Base-by-base conservation (phyloP, 371 early-diverging fungal species). In the Entomophthora muscae region DNA sequence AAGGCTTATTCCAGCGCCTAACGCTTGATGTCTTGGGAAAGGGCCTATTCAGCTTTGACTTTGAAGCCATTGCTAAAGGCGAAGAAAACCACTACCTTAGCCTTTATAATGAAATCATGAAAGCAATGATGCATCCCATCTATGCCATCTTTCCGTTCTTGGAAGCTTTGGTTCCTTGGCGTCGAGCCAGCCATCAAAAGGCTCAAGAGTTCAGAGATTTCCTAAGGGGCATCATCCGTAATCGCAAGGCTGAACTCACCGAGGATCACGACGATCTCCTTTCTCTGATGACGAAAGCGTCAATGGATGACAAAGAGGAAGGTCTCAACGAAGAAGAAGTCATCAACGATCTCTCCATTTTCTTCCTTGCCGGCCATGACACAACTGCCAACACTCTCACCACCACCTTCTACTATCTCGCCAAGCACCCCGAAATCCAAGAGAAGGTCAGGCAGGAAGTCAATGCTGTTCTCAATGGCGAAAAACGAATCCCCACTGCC, bases 211-310 rank as follows among this genome's bases (percentile, higher is more conserved):
- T 27, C 32, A 58, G 28, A 29, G 53, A 28, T 1, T 52, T 62
- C 31, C 28, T 62, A 24, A 13, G 1, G 12, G 53, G 57, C 1
- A 42, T 66, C 3, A 31, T 66, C 0, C 10, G 5, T 0, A 28
- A 57, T 1, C 32, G 63, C 0, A 53, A 33, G 23, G 53, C 30
- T 10, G 54, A 63, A 57, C 0, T 33, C 24, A 56, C 3, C 30
- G 21, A 56, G 1, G 57, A 24, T 12, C 24, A 61, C 2, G 61
- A 61, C 52, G 31, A n/a, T 22, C 56, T 71, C 21, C 53, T 69
- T 21, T 67, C 66, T 7, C 28, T 68, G 57, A 63, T 71, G 62
- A 63, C 69, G 21, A 67, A 32, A 51, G 13, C 67, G 27, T 31
- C 67, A 12, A 57, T 54, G 21, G 51, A 51, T 66, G 67, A 12